Conservation (phyloP, 2,329 filamentous ascomycete species). For the Hypoxylon sp. region DNA sequence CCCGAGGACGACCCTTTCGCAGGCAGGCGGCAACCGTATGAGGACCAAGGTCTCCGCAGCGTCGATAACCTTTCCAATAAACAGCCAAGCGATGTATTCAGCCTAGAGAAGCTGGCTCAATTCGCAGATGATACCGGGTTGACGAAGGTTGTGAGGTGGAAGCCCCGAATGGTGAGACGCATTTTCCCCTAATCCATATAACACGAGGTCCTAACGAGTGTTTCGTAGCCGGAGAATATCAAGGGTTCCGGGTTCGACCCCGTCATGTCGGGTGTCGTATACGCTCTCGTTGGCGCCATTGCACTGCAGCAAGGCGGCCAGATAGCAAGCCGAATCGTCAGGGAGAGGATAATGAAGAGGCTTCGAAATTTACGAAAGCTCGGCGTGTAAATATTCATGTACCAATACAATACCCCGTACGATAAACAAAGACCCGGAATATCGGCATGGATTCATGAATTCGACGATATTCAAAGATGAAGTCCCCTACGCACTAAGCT, state of each 20-base stretch:
- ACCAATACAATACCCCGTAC: constrained; percentile 44
- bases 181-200: no score
- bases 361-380: constrained; percentile 42
- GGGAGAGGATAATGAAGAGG: constrained; percentile 77
- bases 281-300: constrained; percentile 88
- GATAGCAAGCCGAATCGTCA: constrained; percentile 78
- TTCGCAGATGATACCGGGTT: constrained; percentile 80
- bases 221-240: constrained; percentile 71
- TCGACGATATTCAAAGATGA: not conserved
- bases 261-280: constrained; percentile 81
- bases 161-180: constrained; percentile 79
- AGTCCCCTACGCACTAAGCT: not conserved
- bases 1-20: constrained; percentile 57
- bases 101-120: constrained; percentile 73
- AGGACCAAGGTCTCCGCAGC: constrained; percentile 77
- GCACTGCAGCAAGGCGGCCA: constrained; percentile 88
- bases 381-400: constrained; percentile 42
- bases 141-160: constrained; percentile 85
- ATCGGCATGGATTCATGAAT: constrained; percentile 26
- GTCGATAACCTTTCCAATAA: constrained; percentile 76
- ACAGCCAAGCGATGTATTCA: constrained; percentile 71
- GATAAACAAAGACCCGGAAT: constrained; percentile 43
- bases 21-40: constrained; percentile 73
- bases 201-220: constrained; percentile 38
- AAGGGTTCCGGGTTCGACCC: constrained; percentile 78